Percentiles rank a stretch among this genome's conserved stretches.
Conservation (phyloP, 257 asterid genomes). For the Marsdenia floribunda region DNA sequence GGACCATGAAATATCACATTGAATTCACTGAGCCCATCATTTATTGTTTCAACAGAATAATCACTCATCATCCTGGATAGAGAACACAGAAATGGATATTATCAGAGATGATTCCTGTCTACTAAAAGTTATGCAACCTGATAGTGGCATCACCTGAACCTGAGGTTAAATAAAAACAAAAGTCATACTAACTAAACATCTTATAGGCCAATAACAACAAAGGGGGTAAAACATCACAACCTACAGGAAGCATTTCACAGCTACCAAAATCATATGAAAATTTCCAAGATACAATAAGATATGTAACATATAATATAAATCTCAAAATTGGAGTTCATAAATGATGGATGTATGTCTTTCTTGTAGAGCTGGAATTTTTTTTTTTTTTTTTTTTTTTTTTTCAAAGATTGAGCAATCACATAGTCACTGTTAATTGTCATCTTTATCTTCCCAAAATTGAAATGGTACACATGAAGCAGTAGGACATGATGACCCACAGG, state of each 20-base stretch:
- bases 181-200: not conserved
- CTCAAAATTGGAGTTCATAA: not conserved
- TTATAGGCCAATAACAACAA: not conserved
- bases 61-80: constrained; percentile 91
- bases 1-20: constrained; percentile 89
- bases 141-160: not conserved
- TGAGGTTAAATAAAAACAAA: not conserved
- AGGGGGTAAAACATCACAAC: not conserved
- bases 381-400: not conserved
- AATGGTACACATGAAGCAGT: not conserved
- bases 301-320: not conserved
- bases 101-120: not conserved
- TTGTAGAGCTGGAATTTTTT: not conserved
- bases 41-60: constrained; percentile 71
- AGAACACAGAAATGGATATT: constrained; percentile 9
- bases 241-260: not conserved
- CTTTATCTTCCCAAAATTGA: not conserved
- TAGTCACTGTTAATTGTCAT: not conserved
- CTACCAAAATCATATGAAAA: not conserved
- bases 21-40: constrained; percentile 83
- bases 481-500: not conserved
- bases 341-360: not conserved
- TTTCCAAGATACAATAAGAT: not conserved
- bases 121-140: not conserved
- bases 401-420: not conserved